These are phyloP conservation scores for Daldinia loculata DNA, from an alignment of 495 filamentous ascomycete genomes.

Conservation along the genomic window DNA sequence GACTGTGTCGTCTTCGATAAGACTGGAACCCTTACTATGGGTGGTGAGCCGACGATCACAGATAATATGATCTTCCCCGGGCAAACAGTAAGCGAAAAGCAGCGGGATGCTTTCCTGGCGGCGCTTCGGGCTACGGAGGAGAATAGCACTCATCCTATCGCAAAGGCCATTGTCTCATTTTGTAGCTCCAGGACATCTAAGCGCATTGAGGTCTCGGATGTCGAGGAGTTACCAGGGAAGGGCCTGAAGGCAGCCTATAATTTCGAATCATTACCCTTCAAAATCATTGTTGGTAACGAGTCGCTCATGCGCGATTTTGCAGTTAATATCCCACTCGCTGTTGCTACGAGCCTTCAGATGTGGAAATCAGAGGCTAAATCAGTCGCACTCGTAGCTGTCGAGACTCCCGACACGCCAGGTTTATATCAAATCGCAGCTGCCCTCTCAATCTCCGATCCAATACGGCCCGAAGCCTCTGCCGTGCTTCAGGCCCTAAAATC, in stretches of 20 bases:
- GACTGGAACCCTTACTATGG: constrained; percentile 89
- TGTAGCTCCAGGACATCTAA: constrained; percentile 59
- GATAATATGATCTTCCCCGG: constrained; percentile 68
- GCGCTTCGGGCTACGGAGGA: constrained; percentile 76
- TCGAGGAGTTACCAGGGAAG: constrained; percentile 81
- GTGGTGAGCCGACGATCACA: constrained; percentile 81
- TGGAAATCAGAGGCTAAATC: constrained; percentile 81
- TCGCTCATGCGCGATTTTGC: constrained; percentile 65
- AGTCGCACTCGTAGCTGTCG: constrained; percentile 71
- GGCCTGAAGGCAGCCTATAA: constrained; percentile 78
- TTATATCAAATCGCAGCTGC: constrained; percentile 53
- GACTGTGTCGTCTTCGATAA: constrained; percentile 96
- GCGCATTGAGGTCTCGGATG: constrained; percentile 54
- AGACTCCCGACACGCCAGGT: constrained; percentile 2
- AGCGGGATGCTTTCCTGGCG: constrained; percentile 47
- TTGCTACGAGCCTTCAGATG: constrained; percentile 59
- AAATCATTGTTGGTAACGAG: constrained; percentile 88
- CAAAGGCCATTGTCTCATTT: constrained; percentile 77
- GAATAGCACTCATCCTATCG: constrained; percentile 86
- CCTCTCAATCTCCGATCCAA: constrained; percentile 72
- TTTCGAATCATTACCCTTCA: constrained; percentile 55
- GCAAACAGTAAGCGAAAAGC: constrained; percentile 39
- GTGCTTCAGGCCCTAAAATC: constrained; percentile 74
- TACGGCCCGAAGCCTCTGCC: constrained; percentile 75
- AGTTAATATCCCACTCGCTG: constrained; percentile 45